Conservation (phyloP, 768 basidiomycete genomes). For the Leccinum subgranulosum region DNA sequence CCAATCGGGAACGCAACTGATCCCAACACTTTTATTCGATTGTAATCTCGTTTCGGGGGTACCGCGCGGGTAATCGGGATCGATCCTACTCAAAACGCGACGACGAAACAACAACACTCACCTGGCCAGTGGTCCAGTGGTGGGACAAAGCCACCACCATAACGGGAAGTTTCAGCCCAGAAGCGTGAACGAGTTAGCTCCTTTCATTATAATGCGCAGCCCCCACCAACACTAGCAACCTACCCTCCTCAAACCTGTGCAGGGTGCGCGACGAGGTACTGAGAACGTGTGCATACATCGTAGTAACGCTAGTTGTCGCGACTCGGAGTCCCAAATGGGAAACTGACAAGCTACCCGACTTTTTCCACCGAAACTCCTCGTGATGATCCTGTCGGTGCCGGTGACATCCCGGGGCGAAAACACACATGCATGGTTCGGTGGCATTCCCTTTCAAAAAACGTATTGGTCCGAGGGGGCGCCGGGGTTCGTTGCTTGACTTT, state of each 20-base stretch:
- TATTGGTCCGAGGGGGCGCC: not conserved
- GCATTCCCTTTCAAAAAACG: not conserved
- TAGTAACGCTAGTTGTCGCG: too few species aligned
- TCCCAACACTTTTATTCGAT: not conserved
- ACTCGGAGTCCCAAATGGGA: not conserved
- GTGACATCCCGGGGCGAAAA: not conserved
- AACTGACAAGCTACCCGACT: not conserved
- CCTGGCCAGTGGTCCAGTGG: not conserved
- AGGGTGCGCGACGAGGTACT: not conserved
- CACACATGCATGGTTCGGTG: not conserved
- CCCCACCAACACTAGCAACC: not conserved
- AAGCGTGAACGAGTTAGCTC: not conserved
- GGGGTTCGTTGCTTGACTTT: too few species aligned
- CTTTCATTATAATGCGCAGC: not conserved
- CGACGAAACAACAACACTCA: not conserved
- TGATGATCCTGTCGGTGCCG: not conserved
- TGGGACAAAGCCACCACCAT: conserved; percentile 15
- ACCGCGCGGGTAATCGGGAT: not conserved
- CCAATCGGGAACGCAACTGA: not conserved
- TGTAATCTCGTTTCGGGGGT: not conserved
- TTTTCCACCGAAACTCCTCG: not conserved
- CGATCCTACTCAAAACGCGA: not conserved
- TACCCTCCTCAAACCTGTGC: not conserved
- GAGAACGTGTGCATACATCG: not conserved
- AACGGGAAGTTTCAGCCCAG: conserved; percentile 4